phyloP scores from a whole-genome alignment of 768 basidiomycete genomes.

The Pleurotus pulmonarius region DNA sequence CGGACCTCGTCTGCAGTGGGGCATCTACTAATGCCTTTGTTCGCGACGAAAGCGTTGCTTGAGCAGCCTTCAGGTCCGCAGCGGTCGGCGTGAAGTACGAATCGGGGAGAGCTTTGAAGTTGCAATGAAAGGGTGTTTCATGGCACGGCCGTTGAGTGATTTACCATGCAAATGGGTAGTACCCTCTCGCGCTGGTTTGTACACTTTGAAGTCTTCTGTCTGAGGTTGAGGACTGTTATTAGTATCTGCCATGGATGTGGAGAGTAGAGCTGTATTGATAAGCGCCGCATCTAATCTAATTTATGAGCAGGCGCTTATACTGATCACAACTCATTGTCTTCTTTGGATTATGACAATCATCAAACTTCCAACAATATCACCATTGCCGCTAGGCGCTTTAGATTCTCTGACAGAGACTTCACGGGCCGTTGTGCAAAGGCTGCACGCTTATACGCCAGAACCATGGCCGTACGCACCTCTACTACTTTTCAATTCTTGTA shows the following conservation, averaged over 20 bases:
- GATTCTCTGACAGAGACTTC: not conserved
- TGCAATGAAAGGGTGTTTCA: slow-evolving; percentile 4
- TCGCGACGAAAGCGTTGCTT: slow-evolving; percentile 57
- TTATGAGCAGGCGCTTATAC: not conserved
- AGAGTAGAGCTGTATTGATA: too few relatives aligned
- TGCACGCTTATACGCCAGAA: not conserved
- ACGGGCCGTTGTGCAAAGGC: not conserved
- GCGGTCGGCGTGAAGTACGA: slow-evolving; percentile 70
- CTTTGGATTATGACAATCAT: not conserved
- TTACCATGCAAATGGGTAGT: not conserved
- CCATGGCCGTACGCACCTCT: slow-evolving; percentile 1
- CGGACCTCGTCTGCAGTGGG: slow-evolving; percentile 63
- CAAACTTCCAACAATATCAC: not conserved
- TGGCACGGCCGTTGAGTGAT: not conserved
- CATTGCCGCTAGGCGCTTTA: not conserved
- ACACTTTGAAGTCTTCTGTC: slow-evolving; percentile 22
- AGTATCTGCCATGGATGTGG: too few relatives aligned
- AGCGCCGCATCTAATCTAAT: not conserved
- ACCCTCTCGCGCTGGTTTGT: slow-evolving; percentile 13
- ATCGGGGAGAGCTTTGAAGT: slow-evolving; percentile 52
- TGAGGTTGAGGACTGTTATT: too few relatives aligned
- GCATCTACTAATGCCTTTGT: slow-evolving; percentile 63
- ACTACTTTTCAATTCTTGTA: not conserved
- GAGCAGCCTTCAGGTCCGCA: slow-evolving; percentile 67
- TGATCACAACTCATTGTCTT: not conserved